Percentiles rank a stretch among this genome's conserved stretches.
These are phyloP conservation scores for Bruguiera hainesii DNA, from an alignment of 441 rosid species.

Conservation along the genomic window DNA sequence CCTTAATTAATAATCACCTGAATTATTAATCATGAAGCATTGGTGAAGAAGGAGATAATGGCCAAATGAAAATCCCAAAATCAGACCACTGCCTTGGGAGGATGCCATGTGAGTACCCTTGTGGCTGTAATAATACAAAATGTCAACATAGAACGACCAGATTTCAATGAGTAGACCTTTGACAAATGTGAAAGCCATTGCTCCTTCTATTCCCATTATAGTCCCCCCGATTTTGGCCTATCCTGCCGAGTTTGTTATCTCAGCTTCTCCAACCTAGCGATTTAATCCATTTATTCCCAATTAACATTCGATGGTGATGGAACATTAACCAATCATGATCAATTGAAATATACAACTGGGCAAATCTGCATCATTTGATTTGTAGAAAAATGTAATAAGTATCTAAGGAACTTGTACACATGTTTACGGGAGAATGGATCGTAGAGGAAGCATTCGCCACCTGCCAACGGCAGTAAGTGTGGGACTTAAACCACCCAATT, in stretches of 20 bases:
- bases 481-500: too few relatives aligned
- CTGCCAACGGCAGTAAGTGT: too few relatives aligned
- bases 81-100: background rate
- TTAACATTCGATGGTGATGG: too few relatives aligned
- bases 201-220: constrained; percentile 52
- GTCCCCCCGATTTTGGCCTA: constrained; percentile 63
- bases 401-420: too few relatives aligned
- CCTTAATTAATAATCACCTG: constrained; percentile 32
- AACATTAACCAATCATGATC: too few relatives aligned
- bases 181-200: constrained; percentile 58
- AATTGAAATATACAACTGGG: too few relatives aligned
- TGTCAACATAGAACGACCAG: constrained; percentile 45
- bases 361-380: too few relatives aligned
- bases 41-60: constrained; percentile 34
- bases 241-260: constrained; percentile 38
- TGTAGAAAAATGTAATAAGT: too few relatives aligned
- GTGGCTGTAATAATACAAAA: constrained; percentile 16
- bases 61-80: constrained; percentile 41
- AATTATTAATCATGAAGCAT: constrained; percentile 41
- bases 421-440: too few relatives aligned
- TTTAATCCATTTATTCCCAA: background rate
- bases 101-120: constrained; percentile 13
- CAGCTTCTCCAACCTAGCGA: constrained; percentile 49
- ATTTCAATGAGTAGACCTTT: constrained; percentile 43
- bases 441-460: too few relatives aligned